These are phyloP conservation scores for Saitozyma sp. DNA, from an alignment of 768 basidiomycete genomes.

Conservation along the genomic window DNA sequence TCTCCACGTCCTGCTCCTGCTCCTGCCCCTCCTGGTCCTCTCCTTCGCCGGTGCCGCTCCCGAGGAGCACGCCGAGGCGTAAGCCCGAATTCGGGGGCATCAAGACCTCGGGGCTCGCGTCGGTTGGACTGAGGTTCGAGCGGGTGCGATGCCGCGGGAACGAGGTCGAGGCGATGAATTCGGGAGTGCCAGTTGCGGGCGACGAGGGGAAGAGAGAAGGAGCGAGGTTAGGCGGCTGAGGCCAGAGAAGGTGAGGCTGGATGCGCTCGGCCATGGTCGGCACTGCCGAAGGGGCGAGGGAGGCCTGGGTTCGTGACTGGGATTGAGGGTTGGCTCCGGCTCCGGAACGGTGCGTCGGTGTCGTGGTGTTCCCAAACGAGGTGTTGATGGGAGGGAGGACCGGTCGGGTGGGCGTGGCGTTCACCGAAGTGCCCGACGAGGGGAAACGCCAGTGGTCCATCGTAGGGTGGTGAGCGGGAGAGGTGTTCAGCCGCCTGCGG, in stretches of 20 bases:
- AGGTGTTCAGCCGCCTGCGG: slow-evolving; percentile 13
- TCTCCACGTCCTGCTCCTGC: slow-evolving; percentile 15
- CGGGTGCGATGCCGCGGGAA: not conserved
- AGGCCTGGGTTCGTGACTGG: not conserved
- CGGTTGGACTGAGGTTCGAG: not conserved
- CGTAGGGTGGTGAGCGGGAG: slow-evolving; percentile 21
- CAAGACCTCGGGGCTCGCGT: slow-evolving; percentile 4
- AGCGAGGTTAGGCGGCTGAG: slow-evolving; percentile 26
- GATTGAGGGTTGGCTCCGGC: no score
- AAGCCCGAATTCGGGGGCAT: slow-evolving; percentile 24
- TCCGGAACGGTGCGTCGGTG: no score
- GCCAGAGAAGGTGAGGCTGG: slow-evolving; percentile 32
- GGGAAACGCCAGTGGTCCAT: slow-evolving; percentile 46
- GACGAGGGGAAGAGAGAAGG: slow-evolving; percentile 34
- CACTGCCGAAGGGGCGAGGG: not conserved
- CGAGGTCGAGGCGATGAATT: not conserved
- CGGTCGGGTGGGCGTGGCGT: slow-evolving; percentile 30
- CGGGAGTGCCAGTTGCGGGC: slow-evolving; percentile 28
- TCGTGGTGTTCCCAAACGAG: not conserved
- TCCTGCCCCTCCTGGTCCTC: not conserved
- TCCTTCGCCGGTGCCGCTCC: slow-evolving; percentile 11
- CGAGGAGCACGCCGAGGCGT: slow-evolving; percentile 33
- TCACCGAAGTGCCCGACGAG: slow-evolving; percentile 6
- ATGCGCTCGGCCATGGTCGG: not conserved
- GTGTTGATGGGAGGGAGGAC: slow-evolving; percentile 16